Evolutionary conservation across 805 yeast genomes (phyloP), one percentile per base, ranked within the genome.

Genomic region (Phaffomyces antillensis): DNA sequence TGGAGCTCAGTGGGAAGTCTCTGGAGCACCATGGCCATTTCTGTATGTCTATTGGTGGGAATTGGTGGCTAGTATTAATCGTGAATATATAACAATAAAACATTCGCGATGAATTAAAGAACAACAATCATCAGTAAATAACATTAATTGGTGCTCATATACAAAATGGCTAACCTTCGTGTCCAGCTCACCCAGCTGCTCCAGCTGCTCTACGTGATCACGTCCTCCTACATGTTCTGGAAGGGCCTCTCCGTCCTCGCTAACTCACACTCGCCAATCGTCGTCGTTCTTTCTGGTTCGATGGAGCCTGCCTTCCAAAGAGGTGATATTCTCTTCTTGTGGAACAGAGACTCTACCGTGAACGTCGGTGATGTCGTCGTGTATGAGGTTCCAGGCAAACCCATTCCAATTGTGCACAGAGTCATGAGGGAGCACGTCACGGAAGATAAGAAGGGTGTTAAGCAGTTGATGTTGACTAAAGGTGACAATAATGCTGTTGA

Each of bases 231-330:
- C 64, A 85, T 93, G 76, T 78, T 87, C 48, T 93, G 97, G 96
- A 88, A 87, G 60, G 77, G 86, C 0, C 70, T 91, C 15, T 79
- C 88, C 1, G 69, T 91, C 5, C 70, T 81, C 1, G 74, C 96
- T 11, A 80, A 87, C 65, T 81, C 96, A 0, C 82, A 86, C 49
- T 86, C 97, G 2, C 99, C 99, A 18, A 79, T 93, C 23, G 99
- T 93, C 18, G 99, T 93, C 26, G 99, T 93, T 10, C 76, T 93
- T 40, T 89, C 98, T 1, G 99, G 99, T 7, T 91, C 98, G 2
- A 93, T 93, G 99, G 99, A 93, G 63, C 99, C 99, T 2, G 99
- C 99, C 2, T 93, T 93, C 74, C 97, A 93, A 66, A 78, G 99
- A 66, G 99, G 99, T 41, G 99, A 93, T 62, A 83, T 93, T 16